Base-by-base conservation (phyloP, 345 rosid genomes). In the Laguncularia racemosa region DNA sequence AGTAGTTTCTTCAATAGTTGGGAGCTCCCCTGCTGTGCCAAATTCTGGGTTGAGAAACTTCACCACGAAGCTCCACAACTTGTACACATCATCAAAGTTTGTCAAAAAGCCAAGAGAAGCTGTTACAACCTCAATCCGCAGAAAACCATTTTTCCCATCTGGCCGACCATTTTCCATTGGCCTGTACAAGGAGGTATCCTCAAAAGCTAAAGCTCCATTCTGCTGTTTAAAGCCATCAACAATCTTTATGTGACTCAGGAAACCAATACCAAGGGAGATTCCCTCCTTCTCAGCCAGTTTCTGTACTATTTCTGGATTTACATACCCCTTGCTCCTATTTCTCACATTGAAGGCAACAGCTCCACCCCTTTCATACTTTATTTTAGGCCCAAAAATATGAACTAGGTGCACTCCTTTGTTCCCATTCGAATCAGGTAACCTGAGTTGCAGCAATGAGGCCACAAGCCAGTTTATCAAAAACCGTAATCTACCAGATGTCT, bases 401-500 rank as follows among this genome's bases (percentile, higher is more conserved):
- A 95, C 95, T 59, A 95, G 96, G 52, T 75, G 69, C 55, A 66
- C 88, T 48, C 69, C 74, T 49, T 76, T 68, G 61, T 76, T 84
- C 20, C 84, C 83, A 20, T 81, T 84, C 53, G 86, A 63, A 75
- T 52, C 60, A 3, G 95, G 83, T 14, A 89, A 60, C 73, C 90
- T 82, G 49, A 95, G 72, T 47, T 95, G 97, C 66, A 95, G 85
- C 61, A 95, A 73, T 8, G 99, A 90, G 20, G 99, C 84, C 51
- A 93, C 97, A 50, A 93, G 95, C 99, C 99, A 93, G 74, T 90
- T 95, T 58, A 95, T 81, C 67, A 88, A 79, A 64, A 81, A 95
- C 62, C 99, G 70, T 46, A 90, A 72, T 55, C 99, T 67, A 19
- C 82, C 71, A 13, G 95, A 85, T 51, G 99, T 85, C 73, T 95